A percentile compares a stretch with the other conserved stretches of the same genome.
phyloP scores from a whole-genome alignment of 2,329 filamentous ascomycete species.

The Helotiales sp. region DNA sequence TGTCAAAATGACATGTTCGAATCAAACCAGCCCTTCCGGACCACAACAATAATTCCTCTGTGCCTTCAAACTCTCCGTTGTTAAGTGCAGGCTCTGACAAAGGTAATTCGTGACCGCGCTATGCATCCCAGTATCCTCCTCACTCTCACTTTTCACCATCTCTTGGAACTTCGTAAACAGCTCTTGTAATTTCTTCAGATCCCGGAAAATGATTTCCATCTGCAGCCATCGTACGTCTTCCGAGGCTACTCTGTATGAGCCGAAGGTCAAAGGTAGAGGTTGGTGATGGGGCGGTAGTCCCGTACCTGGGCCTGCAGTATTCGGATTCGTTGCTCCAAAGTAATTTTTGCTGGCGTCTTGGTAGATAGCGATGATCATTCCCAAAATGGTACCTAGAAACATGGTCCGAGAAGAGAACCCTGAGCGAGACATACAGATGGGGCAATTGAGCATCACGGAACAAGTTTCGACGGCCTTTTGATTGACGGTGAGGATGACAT shows the following conservation, averaged over 20 bases:
- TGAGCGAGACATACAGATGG: constrained; percentile 44
- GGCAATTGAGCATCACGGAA: constrained; percentile 46
- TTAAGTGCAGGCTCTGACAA: constrained; percentile 44
- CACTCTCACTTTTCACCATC: constrained; percentile 26
- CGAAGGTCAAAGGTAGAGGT: constrained; percentile 42
- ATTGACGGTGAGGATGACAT: constrained; percentile 46
- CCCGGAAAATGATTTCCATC: constrained; percentile 48
- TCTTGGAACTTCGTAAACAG: constrained; percentile 47
- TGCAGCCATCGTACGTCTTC: constrained; percentile 49
- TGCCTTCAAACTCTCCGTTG: constrained; percentile 36
- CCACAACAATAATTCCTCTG: constrained; percentile 5
- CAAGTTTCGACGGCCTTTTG: constrained; percentile 51
- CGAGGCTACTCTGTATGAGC: constrained; percentile 45
- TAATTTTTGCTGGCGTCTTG: constrained; percentile 42
- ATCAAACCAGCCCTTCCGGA: background rate
- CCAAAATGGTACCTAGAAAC: constrained; percentile 51
- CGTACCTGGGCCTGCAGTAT: background rate
- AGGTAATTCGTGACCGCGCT: constrained; percentile 48
- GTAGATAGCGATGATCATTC: constrained; percentile 49
- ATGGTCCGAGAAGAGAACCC: constrained; percentile 47
- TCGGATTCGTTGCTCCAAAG: constrained; percentile 35
- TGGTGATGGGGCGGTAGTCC: constrained; percentile 4
- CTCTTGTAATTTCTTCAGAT: constrained; percentile 48
- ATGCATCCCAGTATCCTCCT: constrained; percentile 40
- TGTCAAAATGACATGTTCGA: no score